Evolutionary conservation across 371 early-diverging fungal species (phyloP).

Genomic region (Rhizopus stolonifer): DNA sequence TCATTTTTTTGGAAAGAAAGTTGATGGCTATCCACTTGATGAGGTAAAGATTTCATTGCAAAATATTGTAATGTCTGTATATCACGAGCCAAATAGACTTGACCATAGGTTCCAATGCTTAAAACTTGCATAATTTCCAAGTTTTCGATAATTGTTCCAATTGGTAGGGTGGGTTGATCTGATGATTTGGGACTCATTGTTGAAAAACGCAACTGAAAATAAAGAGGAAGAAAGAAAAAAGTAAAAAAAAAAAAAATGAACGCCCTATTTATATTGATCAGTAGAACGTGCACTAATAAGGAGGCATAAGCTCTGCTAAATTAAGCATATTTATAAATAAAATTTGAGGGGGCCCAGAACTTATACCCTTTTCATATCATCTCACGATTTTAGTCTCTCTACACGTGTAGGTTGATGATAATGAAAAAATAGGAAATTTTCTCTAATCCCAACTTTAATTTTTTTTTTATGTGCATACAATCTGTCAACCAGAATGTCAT

Average conservation of each 20-base stretch:
- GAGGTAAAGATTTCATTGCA: conserved; percentile 74
- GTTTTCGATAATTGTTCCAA: conserved; percentile 37
- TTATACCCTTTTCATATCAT: no score
- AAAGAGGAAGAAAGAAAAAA: conserved; percentile 3
- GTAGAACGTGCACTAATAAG: no score
- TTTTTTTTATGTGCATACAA: no score
- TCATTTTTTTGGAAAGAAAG: conserved; percentile 70
- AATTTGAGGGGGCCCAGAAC: no score
- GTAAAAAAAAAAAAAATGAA: not conserved
- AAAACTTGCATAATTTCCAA: conserved; percentile 50
- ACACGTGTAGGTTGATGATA: no score
- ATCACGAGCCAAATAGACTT: conserved; percentile 61
- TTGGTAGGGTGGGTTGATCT: conserved; percentile 16
- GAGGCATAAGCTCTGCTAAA: no score
- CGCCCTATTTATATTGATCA: conserved; percentile 5
- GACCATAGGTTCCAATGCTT: conserved; percentile 71
- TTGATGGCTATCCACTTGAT: conserved; percentile 54
- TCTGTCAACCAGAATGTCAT: no score
- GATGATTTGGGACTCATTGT: conserved; percentile 1
- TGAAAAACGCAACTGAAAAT: not conserved
- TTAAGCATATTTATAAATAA: no score
- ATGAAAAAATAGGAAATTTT: no score
- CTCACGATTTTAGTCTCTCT: no score
- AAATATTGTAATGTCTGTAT: conserved; percentile 33
- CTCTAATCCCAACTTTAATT: no score